Conservation (phyloP, 495 filamentous ascomycete genomes). For the Talaromyces proteolyticus region DNA sequence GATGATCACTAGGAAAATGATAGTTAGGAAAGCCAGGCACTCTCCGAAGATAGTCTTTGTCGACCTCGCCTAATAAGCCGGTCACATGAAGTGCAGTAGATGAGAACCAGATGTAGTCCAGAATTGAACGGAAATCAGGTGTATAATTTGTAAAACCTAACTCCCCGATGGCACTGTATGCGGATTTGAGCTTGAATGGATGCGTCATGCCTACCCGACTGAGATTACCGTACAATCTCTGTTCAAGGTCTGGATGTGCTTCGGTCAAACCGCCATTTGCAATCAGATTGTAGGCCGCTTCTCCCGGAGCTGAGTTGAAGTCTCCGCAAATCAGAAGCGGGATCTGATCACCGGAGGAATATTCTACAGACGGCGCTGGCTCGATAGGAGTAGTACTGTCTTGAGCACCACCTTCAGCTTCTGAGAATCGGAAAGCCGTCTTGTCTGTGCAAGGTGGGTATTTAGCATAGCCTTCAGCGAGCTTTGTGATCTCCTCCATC, state of each 20-base stretch:
- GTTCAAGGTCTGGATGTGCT: constrained; percentile 69
- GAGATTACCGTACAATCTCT: constrained; percentile 79
- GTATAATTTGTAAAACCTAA: constrained; percentile 95
- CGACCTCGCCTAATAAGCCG: constrained; percentile 82
- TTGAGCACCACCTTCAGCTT: constrained; percentile 46
- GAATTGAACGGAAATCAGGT: constrained; percentile 78
- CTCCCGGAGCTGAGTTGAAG: constrained; percentile 84
- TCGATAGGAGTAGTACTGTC: constrained; percentile 44
- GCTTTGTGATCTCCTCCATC: constrained; percentile 79
- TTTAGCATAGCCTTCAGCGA: constrained; percentile 76
- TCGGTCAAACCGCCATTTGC: constrained; percentile 64
- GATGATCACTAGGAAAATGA: constrained; percentile 95
- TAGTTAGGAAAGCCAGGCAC: constrained; percentile 96
- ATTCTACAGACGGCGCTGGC: constrained; percentile 66
- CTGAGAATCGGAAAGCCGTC: constrained; percentile 59
- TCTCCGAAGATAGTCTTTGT: constrained; percentile 79
- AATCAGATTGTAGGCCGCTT: constrained; percentile 83
- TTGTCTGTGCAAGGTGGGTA: constrained; percentile 75
- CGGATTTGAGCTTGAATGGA: constrained; percentile 87
- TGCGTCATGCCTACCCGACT: constrained; percentile 87
- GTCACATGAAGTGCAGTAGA: constrained; percentile 86
- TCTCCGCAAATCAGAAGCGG: constrained; percentile 90
- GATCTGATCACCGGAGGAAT: constrained; percentile 77
- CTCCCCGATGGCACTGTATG: constrained; percentile 73
- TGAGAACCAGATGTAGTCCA: constrained; percentile 97